These are phyloP conservation scores for Didymellaceae sp. DNA, from an alignment of 2,329 filamentous ascomycete species.

Conservation along the genomic window DNA sequence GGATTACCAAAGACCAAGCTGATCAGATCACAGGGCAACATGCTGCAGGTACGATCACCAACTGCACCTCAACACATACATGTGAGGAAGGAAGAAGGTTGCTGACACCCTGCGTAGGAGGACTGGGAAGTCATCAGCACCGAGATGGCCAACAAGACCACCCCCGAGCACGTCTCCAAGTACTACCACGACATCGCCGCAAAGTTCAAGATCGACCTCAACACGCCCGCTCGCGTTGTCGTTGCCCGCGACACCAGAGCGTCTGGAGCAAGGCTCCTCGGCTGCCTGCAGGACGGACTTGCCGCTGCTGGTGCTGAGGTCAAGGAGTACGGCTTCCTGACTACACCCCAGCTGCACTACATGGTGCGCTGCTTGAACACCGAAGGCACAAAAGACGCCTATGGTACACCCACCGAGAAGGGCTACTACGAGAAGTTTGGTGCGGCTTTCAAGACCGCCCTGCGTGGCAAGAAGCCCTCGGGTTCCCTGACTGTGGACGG, in stretches of 20 bases:
- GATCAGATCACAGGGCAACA: constrained; percentile 72
- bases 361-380: constrained; percentile 94
- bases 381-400: constrained; percentile 82
- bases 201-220: constrained; percentile 66
- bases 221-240: constrained; percentile 77
- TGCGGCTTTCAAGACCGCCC: constrained; percentile 81
- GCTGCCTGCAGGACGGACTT: constrained; percentile 79
- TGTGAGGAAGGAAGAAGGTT: constrained; percentile 21
- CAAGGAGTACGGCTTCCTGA: constrained; percentile 88
- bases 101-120: constrained; percentile 52
- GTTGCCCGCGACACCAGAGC: constrained; percentile 93
- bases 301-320: constrained; percentile 76
- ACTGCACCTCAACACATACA: background rate
- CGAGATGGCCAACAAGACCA: constrained; percentile 81
- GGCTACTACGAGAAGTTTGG: constrained; percentile 96
- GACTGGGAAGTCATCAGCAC: constrained; percentile 94
- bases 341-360: constrained; percentile 98
- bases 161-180: constrained; percentile 75
- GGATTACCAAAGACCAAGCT: constrained; percentile 16
- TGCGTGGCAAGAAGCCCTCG: constrained; percentile 72
- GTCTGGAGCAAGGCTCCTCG: constrained; percentile 83
- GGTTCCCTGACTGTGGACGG: constrained; percentile 87
- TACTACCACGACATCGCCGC: constrained; percentile 75
- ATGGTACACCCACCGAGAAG: constrained; percentile 85
- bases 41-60: constrained; percentile 66